Conservation (phyloP, 2,329 filamentous ascomycete genomes). For the Claviceps pazoutovae region DNA sequence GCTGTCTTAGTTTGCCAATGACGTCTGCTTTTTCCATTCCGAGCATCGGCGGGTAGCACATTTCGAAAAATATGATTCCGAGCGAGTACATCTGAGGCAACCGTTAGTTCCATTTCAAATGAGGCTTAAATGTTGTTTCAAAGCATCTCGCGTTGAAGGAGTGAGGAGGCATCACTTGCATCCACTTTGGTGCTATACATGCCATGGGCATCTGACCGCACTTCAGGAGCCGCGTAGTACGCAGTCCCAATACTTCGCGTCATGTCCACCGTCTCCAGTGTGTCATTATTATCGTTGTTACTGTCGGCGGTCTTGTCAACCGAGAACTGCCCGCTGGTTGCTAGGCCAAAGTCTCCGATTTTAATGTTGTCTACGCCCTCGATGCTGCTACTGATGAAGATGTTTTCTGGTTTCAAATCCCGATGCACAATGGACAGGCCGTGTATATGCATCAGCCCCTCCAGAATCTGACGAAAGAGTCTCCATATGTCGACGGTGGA, state of each 20-base stretch:
- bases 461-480: conserved; percentile 78
- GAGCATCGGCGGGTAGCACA: conserved; percentile 62
- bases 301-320: conserved; percentile 35
- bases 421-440: conserved; percentile 84
- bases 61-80: conserved; percentile 96
- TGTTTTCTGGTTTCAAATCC: conserved; percentile 92
- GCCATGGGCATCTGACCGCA: conserved; percentile 59
- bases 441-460: conserved; percentile 84
- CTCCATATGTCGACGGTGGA: conserved; percentile 74
- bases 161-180: conserved; percentile 30
- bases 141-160: neutral
- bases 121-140: too few species aligned
- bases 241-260: conserved; percentile 63
- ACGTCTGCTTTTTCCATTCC: conserved; percentile 52
- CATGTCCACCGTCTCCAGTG: conserved; percentile 44
- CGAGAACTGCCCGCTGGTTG: conserved; percentile 71
- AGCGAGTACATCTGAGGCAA: conserved; percentile 71
- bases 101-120: neutral
- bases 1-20: conserved; percentile 54
- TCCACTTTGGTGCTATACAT: conserved; percentile 91
- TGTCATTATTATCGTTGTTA: neutral
- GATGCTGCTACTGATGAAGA: conserved; percentile 60
- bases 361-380: conserved; percentile 81
- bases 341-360: conserved; percentile 92
- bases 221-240: conserved; percentile 86